Conservation (phyloP, 306 rosid species). For the Trifolium fragiferum region DNA sequence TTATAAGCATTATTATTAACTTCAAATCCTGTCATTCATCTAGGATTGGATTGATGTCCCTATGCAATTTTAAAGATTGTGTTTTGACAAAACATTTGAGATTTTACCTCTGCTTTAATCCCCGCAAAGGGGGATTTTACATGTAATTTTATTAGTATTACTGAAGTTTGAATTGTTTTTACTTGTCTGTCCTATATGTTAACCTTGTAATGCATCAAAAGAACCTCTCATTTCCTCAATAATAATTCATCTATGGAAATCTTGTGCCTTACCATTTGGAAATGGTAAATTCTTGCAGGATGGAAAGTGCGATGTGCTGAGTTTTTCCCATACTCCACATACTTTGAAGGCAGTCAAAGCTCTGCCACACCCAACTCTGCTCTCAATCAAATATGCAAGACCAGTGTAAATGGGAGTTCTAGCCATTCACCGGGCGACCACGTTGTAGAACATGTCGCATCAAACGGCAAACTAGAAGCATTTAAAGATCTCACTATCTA, state of each 20-base stretch:
- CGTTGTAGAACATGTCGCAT: slow-evolving; percentile 46
- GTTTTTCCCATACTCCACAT: slow-evolving; percentile 76
- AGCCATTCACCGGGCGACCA: slow-evolving; percentile 43
- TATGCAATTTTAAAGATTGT: neutral
- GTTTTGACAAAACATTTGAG: too few species aligned
- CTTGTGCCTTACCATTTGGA: slow-evolving; percentile 8
- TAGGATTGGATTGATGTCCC: neutral
- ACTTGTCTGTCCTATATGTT: neutral
- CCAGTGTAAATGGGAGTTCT: slow-evolving; percentile 59
- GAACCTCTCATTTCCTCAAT: neutral
- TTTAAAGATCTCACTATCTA: slow-evolving; percentile 65
- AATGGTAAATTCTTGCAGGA: slow-evolving; percentile 59
- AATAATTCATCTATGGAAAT: slow-evolving; percentile 3
- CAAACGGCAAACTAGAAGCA: slow-evolving; percentile 75
- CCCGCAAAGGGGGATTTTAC: neutral
- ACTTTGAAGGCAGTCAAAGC: slow-evolving; percentile 72
- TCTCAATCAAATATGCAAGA: slow-evolving; percentile 53
- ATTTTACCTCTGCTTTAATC: neutral
- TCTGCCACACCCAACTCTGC: slow-evolving; percentile 72
- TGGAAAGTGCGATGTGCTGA: slow-evolving; percentile 78
- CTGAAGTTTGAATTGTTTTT: neutral
- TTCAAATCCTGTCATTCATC: neutral
- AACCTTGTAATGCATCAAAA: slow-evolving; percentile 2
- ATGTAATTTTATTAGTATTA: slow-evolving; percentile 1
- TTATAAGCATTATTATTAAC: neutral